Conservation (phyloP, 108 stramenopile species). For the Nitzschia sp. region DNA sequence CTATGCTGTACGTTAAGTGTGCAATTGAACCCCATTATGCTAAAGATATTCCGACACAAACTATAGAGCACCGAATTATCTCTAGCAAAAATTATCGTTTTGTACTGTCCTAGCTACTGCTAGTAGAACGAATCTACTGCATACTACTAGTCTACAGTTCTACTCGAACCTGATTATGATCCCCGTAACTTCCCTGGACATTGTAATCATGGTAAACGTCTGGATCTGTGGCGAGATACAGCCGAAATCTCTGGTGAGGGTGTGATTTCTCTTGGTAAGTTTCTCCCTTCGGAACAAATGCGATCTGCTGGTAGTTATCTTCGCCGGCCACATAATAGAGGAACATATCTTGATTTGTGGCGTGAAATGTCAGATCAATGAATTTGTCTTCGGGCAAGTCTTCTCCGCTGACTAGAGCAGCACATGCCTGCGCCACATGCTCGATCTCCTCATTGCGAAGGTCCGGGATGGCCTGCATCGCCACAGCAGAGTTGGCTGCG, state of each 20-base stretch:
- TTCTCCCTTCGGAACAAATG: constrained; percentile 31
- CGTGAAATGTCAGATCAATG: constrained; percentile 50
- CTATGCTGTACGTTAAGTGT: not conserved
- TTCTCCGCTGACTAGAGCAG: constrained; percentile 48
- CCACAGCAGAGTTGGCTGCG: constrained; percentile 34
- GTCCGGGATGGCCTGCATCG: constrained; percentile 26
- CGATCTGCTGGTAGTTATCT: constrained; percentile 39
- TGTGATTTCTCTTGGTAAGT: constrained; percentile 43
- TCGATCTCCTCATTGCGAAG: constrained; percentile 33
- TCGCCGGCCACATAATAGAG: constrained; percentile 50
- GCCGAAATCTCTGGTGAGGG: constrained; percentile 40
- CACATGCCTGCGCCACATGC: constrained; percentile 35
- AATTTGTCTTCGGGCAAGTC: constrained; percentile 46
- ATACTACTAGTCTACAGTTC: constrained; percentile 29
- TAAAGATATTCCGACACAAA: not conserved
- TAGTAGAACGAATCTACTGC: too few relatives aligned
- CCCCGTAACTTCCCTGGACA: constrained; percentile 46
- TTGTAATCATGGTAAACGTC: constrained; percentile 27
- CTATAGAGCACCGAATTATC: not conserved
- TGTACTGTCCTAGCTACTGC: too few relatives aligned
- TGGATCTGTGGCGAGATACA: constrained; percentile 45
- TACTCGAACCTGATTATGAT: constrained; percentile 39
- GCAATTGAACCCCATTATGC: not conserved
- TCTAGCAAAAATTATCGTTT: too few relatives aligned
- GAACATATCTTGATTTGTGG: constrained; percentile 36